Evolutionary conservation across 2,329 filamentous ascomycete genomes (phyloP).

Genomic region (Bipolaris gigantea): DNA sequence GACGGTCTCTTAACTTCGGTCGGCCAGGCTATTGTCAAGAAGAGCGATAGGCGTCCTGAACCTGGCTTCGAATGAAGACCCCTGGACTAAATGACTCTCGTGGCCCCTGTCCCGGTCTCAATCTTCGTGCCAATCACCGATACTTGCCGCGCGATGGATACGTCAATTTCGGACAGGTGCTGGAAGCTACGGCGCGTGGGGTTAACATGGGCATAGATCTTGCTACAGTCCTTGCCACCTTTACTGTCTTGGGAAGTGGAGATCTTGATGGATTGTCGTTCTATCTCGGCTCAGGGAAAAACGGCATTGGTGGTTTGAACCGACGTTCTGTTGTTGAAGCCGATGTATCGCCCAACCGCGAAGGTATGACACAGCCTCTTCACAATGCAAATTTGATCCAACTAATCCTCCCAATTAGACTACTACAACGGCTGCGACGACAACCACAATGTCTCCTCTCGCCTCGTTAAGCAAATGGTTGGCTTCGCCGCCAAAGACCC

Average conservation of each 20-base stretch:
- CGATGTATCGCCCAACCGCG: constrained; percentile 30
- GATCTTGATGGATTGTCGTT: constrained; percentile 26
- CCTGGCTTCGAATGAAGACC: constrained; percentile 19
- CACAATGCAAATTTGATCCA: constrained; percentile 16
- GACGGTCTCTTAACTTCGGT: constrained; percentile 23
- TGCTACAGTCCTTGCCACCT: constrained; percentile 38
- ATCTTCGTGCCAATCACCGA: constrained; percentile 56
- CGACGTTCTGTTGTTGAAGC: constrained; percentile 51
- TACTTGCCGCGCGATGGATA: constrained; percentile 52
- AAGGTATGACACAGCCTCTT: constrained; percentile 41
- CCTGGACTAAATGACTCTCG: constrained; percentile 24
- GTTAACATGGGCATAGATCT: constrained; percentile 32
- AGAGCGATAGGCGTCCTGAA: constrained; percentile 25
- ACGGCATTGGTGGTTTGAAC: constrained; percentile 26
- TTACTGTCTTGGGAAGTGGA: constrained; percentile 23
- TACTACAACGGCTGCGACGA: constrained; percentile 44
- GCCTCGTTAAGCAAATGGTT: constrained; percentile 21
- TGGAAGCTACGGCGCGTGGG: constrained; percentile 21
- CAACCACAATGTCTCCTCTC: constrained; percentile 47
- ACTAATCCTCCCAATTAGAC: constrained; percentile 31
- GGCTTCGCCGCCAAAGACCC: constrained; percentile 20
- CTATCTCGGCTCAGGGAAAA: constrained; percentile 25
- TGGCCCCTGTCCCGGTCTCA: constrained; percentile 56
- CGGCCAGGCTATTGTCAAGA: constrained; percentile 19
- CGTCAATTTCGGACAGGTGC: constrained; percentile 20